Evolutionary conservation across 2,329 filamentous ascomycete genomes (phyloP).

Genomic region (Aspergillus clavatus): DNA sequence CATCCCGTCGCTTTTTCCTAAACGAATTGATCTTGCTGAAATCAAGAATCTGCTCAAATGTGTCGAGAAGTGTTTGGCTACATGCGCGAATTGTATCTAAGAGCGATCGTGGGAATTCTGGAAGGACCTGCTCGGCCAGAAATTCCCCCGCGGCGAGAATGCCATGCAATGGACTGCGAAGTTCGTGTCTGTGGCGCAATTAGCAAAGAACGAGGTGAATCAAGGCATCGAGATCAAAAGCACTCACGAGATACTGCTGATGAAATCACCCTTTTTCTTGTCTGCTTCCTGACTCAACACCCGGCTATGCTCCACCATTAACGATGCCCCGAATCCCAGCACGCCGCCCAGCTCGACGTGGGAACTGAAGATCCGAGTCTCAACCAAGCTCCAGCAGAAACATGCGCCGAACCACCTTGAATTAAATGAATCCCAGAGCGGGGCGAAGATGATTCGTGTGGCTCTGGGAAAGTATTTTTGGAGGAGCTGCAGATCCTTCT

Average conservation of each 20-base stretch:
- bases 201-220: not conserved
- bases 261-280: conserved; percentile 46
- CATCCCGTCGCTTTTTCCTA: conserved; percentile 16
- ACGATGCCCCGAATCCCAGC: conserved; percentile 40
- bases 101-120: conserved; percentile 35
- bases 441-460: conserved; percentile 36
- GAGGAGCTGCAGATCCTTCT: not conserved
- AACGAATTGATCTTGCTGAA: conserved; percentile 44
- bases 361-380: conserved; percentile 26
- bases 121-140: conserved; percentile 42
- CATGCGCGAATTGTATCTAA: conserved; percentile 46
- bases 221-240: conserved; percentile 22
- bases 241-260: conserved; percentile 40
- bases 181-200: conserved; percentile 35
- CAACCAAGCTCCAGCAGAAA: conserved; percentile 31
- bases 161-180: conserved; percentile 40
- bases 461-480: conserved; percentile 20
- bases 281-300: conserved; percentile 23
- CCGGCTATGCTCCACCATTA: conserved; percentile 33
- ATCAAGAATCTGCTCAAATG: conserved; percentile 39
- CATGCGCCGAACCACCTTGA: conserved; percentile 37
- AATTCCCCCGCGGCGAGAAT: conserved; percentile 44
- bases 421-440: conserved; percentile 42
- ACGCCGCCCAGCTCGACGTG: conserved; percentile 40
- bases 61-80: conserved; percentile 45